Evolutionary conservation across 1,139 yeast species (phyloP), one percentile per base, ranked within the genome.

Genomic region (Suhomyces bribrorum): DNA sequence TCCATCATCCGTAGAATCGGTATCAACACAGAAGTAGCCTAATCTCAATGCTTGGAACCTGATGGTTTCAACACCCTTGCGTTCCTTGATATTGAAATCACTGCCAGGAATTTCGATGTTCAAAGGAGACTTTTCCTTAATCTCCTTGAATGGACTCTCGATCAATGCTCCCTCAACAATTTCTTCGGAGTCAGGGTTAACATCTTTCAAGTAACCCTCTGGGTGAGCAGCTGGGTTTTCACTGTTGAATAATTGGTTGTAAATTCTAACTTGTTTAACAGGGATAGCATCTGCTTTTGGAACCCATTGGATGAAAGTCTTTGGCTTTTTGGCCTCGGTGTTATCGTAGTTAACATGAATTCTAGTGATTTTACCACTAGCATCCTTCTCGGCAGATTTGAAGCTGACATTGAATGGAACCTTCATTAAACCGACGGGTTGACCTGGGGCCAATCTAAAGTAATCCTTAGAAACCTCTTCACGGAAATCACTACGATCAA

Each of bases 1-100:
- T 44, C 67, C 72, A 32, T 77, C 82, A 15, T 66, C 73, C 5
- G 72, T 69, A 39, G 88, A 69, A 48, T 92, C 97, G 54, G 77
- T 79, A 60, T 94, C 99, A 62, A 88, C 66, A 60, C 96, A 84
- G 77, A 90, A 94, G 66, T 92, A 92, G 17, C 98, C 99, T 36
- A 88, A 92, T 67, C 99, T 83, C 63, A 94, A 77, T 22, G 96
- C 98, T 69, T 94, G 99, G 87, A 94, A 94, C 61, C 98, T 79
- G 26, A 87, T 86, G n/a, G 95, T 80, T 61, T 92, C 95, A 25
- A 86, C 83, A 18, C 75, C 77, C 33, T 60, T 60, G 38, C 62
- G 64, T 59, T 86, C 95, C 50, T 71, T 72, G 49, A 85, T 85
- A 56, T 81, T 79, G 58, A 85, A 85, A 47, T 82, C 82, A 45